These are phyloP conservation scores for Perkinsus marinus DNA, from an alignment of 169 alveolate species.

Conservation along the genomic window DNA sequence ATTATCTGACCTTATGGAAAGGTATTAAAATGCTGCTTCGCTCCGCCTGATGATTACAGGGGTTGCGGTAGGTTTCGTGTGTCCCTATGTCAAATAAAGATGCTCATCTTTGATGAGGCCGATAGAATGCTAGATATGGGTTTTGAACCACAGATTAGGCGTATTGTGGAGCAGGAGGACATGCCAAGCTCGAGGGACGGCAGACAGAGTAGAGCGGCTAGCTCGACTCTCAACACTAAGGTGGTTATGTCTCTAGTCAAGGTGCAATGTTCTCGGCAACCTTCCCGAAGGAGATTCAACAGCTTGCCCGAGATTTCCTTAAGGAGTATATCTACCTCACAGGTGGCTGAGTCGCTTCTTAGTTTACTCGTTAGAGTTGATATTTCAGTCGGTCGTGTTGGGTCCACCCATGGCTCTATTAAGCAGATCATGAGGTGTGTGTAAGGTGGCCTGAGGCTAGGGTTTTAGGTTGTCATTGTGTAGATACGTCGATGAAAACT, in stretches of 20 bases:
- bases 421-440: constrained; percentile 41
- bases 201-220: neutral
- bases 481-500: neutral
- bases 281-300: constrained; percentile 75
- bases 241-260: too few species aligned
- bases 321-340: constrained; percentile 63
- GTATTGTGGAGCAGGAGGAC: constrained; percentile 51
- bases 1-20: constrained; percentile 60
- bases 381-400: constrained; percentile 68
- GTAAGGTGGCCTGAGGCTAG: too few species aligned
- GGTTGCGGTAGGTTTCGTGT: neutral
- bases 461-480: neutral
- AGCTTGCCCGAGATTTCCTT: constrained; percentile 71
- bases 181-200: constrained; percentile 42
- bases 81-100: constrained; percentile 37
- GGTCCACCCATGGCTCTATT: constrained; percentile 81
- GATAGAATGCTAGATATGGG: constrained; percentile 90
- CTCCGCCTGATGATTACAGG: too few species aligned
- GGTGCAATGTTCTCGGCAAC: constrained; percentile 76
- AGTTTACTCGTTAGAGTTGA: neutral
- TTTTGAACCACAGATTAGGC: constrained; percentile 74
- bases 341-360: neutral
- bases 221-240: too few species aligned
- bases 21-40: too few species aligned
- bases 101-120: constrained; percentile 82